phyloP scores from a whole-genome alignment of 164 flowering plant species.

The Cinnamomum chago region DNA sequence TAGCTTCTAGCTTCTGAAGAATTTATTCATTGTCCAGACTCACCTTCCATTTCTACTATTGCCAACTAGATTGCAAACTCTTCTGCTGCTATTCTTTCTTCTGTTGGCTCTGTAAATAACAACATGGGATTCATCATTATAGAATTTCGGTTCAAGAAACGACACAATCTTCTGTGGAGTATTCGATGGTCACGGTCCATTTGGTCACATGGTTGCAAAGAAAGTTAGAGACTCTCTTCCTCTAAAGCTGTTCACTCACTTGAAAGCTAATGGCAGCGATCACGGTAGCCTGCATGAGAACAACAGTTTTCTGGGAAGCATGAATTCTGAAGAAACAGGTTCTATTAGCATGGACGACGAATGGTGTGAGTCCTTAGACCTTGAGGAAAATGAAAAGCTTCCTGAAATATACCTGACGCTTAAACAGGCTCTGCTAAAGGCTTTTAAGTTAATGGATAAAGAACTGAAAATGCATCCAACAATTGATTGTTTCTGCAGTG shows the following conservation, averaged over 20 bases:
- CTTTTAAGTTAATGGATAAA: slow-evolving; percentile 77
- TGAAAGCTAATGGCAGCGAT: slow-evolving; percentile 32
- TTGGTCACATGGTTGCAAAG: slow-evolving; percentile 79
- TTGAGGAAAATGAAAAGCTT: slow-evolving; percentile 37
- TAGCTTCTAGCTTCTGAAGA: not conserved
- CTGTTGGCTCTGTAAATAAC: slow-evolving; percentile 11
- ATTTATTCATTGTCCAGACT: not conserved
- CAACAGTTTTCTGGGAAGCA: slow-evolving; percentile 28
- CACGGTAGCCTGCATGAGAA: slow-evolving; percentile 19
- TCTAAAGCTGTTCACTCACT: slow-evolving; percentile 47
- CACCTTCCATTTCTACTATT: slow-evolving; percentile 3
- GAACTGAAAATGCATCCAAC: slow-evolving; percentile 63
- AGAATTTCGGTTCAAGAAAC: slow-evolving; percentile 62
- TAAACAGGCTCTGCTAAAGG: slow-evolving; percentile 49
- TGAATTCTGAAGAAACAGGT: slow-evolving; percentile 43
- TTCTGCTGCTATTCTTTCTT: slow-evolving; percentile 1
- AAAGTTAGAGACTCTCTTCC: slow-evolving; percentile 82
- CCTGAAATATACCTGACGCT: slow-evolving; percentile 54
- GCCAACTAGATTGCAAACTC: slow-evolving; percentile 4
- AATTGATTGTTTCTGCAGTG: slow-evolving; percentile 83
- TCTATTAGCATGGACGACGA: slow-evolving; percentile 49
- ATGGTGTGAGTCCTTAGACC: slow-evolving; percentile 35
- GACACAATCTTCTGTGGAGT: slow-evolving; percentile 76
- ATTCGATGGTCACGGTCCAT: slow-evolving; percentile 89
- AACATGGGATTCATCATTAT: slow-evolving; percentile 17